phyloP scores from a whole-genome alignment of 1,139 yeast species.

The Candida dubliniensis region DNA sequence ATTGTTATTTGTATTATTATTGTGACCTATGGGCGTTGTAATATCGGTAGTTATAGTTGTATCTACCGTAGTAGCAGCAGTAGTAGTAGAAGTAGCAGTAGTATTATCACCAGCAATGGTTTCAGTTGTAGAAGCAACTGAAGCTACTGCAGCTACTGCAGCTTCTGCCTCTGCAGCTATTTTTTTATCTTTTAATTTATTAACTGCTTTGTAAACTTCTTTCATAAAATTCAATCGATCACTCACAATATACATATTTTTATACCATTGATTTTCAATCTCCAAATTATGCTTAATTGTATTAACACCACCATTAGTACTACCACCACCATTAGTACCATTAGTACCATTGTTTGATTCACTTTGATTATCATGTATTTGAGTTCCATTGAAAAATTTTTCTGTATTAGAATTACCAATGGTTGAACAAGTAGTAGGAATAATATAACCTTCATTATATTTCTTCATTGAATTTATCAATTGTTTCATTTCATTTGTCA shows the following conservation, averaged over 20 bases:
- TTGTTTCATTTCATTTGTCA: neutral
- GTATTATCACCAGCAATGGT: too few relatives aligned
- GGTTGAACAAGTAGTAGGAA: neutral
- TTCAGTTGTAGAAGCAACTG: too few relatives aligned
- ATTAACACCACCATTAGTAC: neutral
- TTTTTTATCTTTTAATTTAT: conserved; percentile 22
- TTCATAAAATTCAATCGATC: conserved; percentile 31
- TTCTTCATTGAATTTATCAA: conserved; percentile 1
- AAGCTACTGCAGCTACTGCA: too few relatives aligned
- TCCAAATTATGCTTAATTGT: conserved; percentile 9
- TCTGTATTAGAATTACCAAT: too few relatives aligned
- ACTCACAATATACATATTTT: conserved; percentile 25
- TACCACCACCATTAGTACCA: neutral
- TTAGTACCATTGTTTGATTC: too few relatives aligned
- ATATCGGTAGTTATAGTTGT: too few relatives aligned
- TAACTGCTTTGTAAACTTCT: conserved; percentile 31
- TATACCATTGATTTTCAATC: conserved; percentile 26
- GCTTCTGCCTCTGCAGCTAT: neutral
- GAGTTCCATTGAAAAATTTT: too few relatives aligned
- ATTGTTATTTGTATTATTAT: neutral
- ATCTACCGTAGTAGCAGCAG: too few relatives aligned
- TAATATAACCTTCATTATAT: conserved; percentile 2
- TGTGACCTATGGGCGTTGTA: too few relatives aligned
- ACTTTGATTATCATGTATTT: too few relatives aligned
- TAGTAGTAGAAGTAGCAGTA: too few relatives aligned